Base-by-base conservation (phyloP, 2,329 filamentous ascomycete genomes). In the Cordyceps javanica region DNA sequence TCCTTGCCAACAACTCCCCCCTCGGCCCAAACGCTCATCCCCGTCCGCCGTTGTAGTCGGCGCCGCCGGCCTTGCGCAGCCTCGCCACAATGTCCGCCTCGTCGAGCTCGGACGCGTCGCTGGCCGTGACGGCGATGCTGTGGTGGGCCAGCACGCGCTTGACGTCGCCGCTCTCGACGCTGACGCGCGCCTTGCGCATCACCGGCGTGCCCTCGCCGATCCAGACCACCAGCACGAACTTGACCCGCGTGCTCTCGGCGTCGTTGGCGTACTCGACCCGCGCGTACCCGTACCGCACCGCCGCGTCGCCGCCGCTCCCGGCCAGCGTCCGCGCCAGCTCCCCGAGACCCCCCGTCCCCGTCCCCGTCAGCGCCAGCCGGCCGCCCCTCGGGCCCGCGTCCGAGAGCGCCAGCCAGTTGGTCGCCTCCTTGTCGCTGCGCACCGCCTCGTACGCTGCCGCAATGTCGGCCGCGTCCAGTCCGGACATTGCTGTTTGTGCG, bases 181-280 rank as follows among this genome's bases (percentile, higher is more conserved):
- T 83, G 62, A 87, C 85, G 63, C 85, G 79, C 10, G 85, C 86
- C 70, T 87, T 87, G 63, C 85, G 79, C 86, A 89, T 88, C 59
- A 88, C 80, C 71, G 82, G 83, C 2, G 84, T 85, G 60, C 73
- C 69, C 69, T 80, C 77, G 68, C 86, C 86, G 69, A 87, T 87
- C 86, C 86, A 89, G 62, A 87, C 78, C 32, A 88, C 73, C 50
- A 89, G 76, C 50, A 76, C 79, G 67, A 89, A 89, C 73, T 89
- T 89, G 67, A 87, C 81, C 38, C 86, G 77, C 67, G 75, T 85
- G 72, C 78, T 83, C 75, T 89, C 86, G 62, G 82, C 82, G 70
- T 89, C 86, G 73, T 88, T 89, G 68, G 85, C 85, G 70, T 89
- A 83, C 74, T 88, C 83, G 69, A 87, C 75, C 30, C 83, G 81